These are phyloP conservation scores for Solanum ossicruentum DNA, from an alignment of 257 asterid genomes.

Conservation along the genomic window DNA sequence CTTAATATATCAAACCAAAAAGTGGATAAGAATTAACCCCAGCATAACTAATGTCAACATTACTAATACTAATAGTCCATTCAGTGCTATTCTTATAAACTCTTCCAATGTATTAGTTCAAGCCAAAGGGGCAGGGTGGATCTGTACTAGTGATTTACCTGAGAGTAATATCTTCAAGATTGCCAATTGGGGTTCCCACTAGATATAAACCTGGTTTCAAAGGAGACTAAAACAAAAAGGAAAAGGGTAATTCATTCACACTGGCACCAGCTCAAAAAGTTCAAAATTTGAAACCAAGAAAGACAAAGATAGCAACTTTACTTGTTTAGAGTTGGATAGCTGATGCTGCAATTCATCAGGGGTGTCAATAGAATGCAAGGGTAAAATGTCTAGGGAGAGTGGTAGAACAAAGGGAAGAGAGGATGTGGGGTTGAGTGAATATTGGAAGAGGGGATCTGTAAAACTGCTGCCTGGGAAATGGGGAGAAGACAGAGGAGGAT, in stretches of 20 bases:
- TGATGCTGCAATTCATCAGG: conserved; percentile 9
- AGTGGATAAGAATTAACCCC: background rate
- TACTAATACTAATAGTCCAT: background rate
- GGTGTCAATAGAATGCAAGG: background rate
- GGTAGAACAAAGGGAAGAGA: conserved; percentile 7
- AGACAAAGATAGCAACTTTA: background rate
- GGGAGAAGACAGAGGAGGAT: conserved; percentile 2
- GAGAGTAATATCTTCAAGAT: conserved; percentile 90
- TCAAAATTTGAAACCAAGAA: background rate
- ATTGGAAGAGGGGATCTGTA: background rate
- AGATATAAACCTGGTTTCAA: conserved; percentile 77
- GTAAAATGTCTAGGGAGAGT: background rate
- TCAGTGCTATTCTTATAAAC: background rate
- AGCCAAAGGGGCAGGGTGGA: background rate
- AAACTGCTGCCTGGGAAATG: conserved; percentile 16
- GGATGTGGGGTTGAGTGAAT: background rate
- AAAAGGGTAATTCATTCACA: background rate
- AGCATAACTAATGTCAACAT: background rate
- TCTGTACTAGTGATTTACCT: conserved; percentile 20
- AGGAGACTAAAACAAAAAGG: conserved; percentile 40
- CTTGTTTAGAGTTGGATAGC: conserved; percentile 31
- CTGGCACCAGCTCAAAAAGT: background rate
- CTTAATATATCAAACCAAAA: background rate
- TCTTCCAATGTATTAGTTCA: background rate
- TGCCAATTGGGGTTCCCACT: conserved; percentile 93